Conservation (phyloP, 805 yeast species). For the Helenozyma baotianmanensis region DNA sequence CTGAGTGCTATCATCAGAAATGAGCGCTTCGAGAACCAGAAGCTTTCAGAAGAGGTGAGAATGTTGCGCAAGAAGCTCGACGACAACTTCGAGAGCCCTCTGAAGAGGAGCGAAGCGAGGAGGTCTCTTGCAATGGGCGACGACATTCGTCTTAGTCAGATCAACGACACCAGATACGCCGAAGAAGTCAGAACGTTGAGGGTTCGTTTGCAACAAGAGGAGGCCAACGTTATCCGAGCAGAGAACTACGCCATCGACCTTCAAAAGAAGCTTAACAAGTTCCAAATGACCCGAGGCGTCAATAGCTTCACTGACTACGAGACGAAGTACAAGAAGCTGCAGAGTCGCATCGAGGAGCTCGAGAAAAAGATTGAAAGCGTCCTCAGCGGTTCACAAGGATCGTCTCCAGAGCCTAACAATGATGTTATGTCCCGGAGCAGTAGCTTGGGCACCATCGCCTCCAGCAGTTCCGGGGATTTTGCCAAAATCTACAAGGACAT, state of each 20-base stretch:
- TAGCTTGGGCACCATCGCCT: constrained; percentile 26
- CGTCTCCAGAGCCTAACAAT: not conserved
- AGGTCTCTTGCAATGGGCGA: constrained; percentile 35
- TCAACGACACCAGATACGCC: constrained; percentile 9
- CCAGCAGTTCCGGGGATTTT: constrained; percentile 34
- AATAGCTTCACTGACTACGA: constrained; percentile 32
- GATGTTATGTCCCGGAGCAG: constrained; percentile 28
- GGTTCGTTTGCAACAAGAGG: constrained; percentile 48
- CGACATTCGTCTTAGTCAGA: constrained; percentile 15
- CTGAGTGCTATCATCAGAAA: constrained; percentile 44
- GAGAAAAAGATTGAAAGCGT: constrained; percentile 26
- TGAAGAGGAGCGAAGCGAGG: constrained; percentile 18
- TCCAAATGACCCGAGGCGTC: constrained; percentile 39
- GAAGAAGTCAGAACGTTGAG: constrained; percentile 48
- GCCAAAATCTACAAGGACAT: constrained; percentile 49
- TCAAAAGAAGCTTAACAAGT: constrained; percentile 38
- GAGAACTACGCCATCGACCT: constrained; percentile 44
- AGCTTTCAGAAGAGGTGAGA: constrained; percentile 51
- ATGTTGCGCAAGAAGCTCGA: constrained; percentile 46
- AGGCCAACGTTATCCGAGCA: constrained; percentile 46
- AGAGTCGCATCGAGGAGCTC: constrained; percentile 27
- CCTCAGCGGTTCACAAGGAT: constrained; percentile 7
- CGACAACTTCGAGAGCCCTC: constrained; percentile 15
- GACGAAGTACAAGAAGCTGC: constrained; percentile 31
- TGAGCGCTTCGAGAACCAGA: constrained; percentile 43